phyloP scores from a whole-genome alignment of 2,329 filamentous ascomycete genomes.

The Aspergillus texensis region DNA sequence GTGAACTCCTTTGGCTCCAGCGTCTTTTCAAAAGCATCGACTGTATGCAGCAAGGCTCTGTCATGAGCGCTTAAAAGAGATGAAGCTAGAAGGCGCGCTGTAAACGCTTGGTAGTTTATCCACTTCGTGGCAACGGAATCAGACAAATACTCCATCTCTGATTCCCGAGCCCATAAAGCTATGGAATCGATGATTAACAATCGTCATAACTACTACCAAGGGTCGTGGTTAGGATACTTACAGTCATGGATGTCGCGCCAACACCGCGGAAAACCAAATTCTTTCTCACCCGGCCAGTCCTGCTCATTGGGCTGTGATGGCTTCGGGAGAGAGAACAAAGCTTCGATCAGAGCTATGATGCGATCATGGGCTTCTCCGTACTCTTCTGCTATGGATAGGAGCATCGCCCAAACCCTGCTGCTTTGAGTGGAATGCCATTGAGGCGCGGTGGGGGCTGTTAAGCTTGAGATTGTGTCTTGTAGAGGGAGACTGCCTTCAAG shows the following conservation, averaged over 20 bases:
- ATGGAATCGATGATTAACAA: neutral
- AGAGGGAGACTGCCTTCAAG: neutral
- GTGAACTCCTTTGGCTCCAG: neutral
- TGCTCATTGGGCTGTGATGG: neutral
- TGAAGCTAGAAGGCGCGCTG: neutral
- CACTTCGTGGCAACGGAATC: neutral
- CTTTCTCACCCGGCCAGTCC: neutral
- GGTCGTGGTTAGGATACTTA: neutral
- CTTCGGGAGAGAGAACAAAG: neutral
- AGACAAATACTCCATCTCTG: neutral
- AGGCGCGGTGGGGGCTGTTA: neutral
- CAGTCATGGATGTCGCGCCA: neutral
- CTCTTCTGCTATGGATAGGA: neutral
- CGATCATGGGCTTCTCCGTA: neutral
- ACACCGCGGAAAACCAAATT: neutral
- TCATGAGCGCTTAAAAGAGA: neutral
- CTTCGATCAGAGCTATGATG: neutral
- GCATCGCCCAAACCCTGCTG: neutral
- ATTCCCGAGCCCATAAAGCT: neutral
- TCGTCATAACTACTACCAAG: neutral
- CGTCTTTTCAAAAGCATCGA: neutral
- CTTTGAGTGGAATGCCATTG: neutral
- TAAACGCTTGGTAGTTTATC: neutral
- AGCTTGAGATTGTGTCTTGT: neutral
- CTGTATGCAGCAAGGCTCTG: neutral